Evolutionary conservation across 805 yeast species (phyloP), one percentile per base, ranked within the genome.

Genomic region (Ogataea glucozyma): DNA sequence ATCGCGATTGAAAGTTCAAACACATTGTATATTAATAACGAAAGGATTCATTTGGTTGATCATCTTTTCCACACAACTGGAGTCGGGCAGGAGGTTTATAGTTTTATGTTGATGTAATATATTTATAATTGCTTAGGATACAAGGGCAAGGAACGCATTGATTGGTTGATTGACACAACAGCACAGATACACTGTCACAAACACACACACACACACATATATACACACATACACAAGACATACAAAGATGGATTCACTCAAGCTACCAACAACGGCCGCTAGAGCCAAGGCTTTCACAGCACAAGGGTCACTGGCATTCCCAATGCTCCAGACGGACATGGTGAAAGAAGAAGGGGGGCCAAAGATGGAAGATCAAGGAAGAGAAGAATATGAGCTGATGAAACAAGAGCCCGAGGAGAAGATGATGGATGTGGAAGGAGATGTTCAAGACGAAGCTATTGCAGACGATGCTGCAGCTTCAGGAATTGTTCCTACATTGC

Each of bases 401-500:
- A 49, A 49, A 24, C 29, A 31, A 13, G 52, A 47, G 23, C 54
- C 52, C 19, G 53, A 49, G 21, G 42, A 74, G 34, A 68, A 65
- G 47, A 65, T 64, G 49, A 65, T 66, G 43, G 46, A 42, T 24
- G 24, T 42, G 18, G 52, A 48, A 17, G 49, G 45, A 11, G 48
- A 49, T 30, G 55, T 46, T 18, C 44, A 46, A 32, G 53, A 38
- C 17, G 54, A 55, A n/a, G 73, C 34, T 7, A 32, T 38, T 11
- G 48, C 48, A 16, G 88, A 81, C 34, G 86, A 80, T 48, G 83
- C 83, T 20, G 83, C 91, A 2, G 83, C 95, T 2, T 87, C 97
- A 0, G 99, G 99, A 31, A 91, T 93, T 41, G 96, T 93, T 6
- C 99, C 99, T 34, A 91, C 98, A 1, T 69, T 85, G 53, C 95